Conservation (phyloP, 1,284 basidiomycete genomes). For the Melampsora larici-populina region DNA sequence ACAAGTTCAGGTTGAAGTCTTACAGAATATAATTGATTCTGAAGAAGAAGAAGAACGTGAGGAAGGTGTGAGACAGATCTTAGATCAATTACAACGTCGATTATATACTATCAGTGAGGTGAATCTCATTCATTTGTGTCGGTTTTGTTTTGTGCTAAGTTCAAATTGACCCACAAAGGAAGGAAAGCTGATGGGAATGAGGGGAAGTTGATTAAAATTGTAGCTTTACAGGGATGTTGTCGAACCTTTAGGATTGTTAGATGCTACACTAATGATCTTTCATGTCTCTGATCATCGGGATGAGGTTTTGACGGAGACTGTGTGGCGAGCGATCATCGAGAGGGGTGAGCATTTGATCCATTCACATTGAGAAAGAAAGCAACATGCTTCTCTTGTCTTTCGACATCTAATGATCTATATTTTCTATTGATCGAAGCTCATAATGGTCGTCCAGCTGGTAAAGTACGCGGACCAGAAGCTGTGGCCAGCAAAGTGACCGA, state of each 20-base stretch:
- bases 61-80: constrained; percentile 56
- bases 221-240: constrained; percentile 87
- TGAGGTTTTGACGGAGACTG: constrained; percentile 70
- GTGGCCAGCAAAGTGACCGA: constrained; percentile 66
- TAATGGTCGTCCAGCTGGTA: constrained; percentile 49
- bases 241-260: constrained; percentile 76
- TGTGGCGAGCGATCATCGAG: constrained; percentile 83
- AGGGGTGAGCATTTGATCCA: constrained; percentile 60
- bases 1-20: constrained; percentile 86
- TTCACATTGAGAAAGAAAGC: constrained; percentile 27
- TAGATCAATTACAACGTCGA: constrained; percentile 60
- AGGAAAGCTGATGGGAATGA: constrained; percentile 65
- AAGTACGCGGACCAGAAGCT: constrained; percentile 63
- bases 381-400: constrained; percentile 45
- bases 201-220: constrained; percentile 13
- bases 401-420: constrained; percentile 46
- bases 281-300: constrained; percentile 91
- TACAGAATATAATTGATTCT: constrained; percentile 54
- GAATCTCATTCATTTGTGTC: constrained; percentile 42
- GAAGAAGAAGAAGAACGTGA: constrained; percentile 53
- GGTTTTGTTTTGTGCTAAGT: constrained; percentile 18
- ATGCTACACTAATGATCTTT: constrained; percentile 83
- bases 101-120: constrained; percentile 59
- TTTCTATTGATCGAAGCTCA: constrained; percentile 50
- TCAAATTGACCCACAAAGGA: constrained; percentile 58